These are phyloP conservation scores for Dillenia suffruticosa DNA, from an alignment of 164 flowering plant species.

Conservation along the genomic window DNA sequence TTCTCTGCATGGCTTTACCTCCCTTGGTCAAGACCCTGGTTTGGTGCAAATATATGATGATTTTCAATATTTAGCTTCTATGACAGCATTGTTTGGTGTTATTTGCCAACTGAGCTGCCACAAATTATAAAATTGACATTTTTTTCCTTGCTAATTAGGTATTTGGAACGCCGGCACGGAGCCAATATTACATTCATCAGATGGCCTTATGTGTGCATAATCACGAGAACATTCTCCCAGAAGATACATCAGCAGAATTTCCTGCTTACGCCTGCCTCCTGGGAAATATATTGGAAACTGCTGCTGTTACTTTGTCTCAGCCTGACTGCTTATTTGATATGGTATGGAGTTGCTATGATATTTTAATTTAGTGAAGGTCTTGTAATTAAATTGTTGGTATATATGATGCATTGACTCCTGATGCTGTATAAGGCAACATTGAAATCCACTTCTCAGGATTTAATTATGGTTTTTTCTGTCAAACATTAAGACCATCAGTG, in stretches of 20 bases:
- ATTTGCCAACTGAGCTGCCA: background rate
- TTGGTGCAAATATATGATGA: too few species aligned
- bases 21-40: too few species aligned
- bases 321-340: slow-evolving; percentile 61
- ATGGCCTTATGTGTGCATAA: slow-evolving; percentile 57
- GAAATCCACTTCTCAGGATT: too few species aligned
- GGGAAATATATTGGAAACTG: slow-evolving; percentile 79
- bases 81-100: background rate
- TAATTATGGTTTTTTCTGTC: too few species aligned
- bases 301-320: slow-evolving; percentile 54
- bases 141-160: slow-evolving; percentile 33
- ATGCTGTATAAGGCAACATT: too few species aligned
- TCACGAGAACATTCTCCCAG: slow-evolving; percentile 53
- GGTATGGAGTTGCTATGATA: slow-evolving; percentile 34
- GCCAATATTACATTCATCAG: slow-evolving; percentile 64
- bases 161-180: slow-evolving; percentile 40
- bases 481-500: too few species aligned
- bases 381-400: too few species aligned
- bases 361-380: too few species aligned
- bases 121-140: background rate
- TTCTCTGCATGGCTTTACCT: too few species aligned
- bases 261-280: slow-evolving; percentile 93
- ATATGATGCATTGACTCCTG: too few species aligned
- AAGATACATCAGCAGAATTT: slow-evolving; percentile 51
- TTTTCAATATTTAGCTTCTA: too few species aligned